phyloP scores from a whole-genome alignment of 2,329 filamentous ascomycete species.

The Penicillium occitanis region DNA sequence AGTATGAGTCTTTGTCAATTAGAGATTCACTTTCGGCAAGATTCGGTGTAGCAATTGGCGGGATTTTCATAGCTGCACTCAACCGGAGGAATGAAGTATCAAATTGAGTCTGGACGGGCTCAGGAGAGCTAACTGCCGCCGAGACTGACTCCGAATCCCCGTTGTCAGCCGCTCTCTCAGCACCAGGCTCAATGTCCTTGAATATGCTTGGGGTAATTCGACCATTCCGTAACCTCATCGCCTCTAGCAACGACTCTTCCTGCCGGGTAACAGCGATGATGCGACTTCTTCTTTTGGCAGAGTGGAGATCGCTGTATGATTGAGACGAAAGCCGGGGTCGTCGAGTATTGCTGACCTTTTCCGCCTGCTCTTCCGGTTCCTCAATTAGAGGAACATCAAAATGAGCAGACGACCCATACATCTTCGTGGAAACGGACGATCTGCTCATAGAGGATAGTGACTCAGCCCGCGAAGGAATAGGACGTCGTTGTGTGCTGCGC shows the following conservation, averaged over 20 bases:
- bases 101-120: conserved; percentile 27
- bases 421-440: conserved; percentile 29
- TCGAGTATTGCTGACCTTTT: neutral
- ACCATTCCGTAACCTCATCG: conserved; percentile 51
- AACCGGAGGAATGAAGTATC: conserved; percentile 44
- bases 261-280: conserved; percentile 56
- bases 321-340: neutral
- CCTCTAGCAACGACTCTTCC: conserved; percentile 53
- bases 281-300: conserved; percentile 42
- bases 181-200: conserved; percentile 25
- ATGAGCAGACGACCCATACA: conserved; percentile 32
- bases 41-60: conserved; percentile 21
- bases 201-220: conserved; percentile 47
- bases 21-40: conserved; percentile 31
- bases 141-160: conserved; percentile 34
- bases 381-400: conserved; percentile 37
- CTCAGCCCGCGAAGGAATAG: conserved; percentile 25
- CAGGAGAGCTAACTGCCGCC: conserved; percentile 33
- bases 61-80: conserved; percentile 35
- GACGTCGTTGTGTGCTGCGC: conserved; percentile 16
- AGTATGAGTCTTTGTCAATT: conserved; percentile 30
- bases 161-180: conserved; percentile 31
- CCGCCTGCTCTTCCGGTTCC: conserved; percentile 30
- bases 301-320: conserved; percentile 4
- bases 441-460: conserved; percentile 33